Base-by-base conservation (phyloP, 2,329 filamentous ascomycete genomes). In the Clarireedia monteithiana region DNA sequence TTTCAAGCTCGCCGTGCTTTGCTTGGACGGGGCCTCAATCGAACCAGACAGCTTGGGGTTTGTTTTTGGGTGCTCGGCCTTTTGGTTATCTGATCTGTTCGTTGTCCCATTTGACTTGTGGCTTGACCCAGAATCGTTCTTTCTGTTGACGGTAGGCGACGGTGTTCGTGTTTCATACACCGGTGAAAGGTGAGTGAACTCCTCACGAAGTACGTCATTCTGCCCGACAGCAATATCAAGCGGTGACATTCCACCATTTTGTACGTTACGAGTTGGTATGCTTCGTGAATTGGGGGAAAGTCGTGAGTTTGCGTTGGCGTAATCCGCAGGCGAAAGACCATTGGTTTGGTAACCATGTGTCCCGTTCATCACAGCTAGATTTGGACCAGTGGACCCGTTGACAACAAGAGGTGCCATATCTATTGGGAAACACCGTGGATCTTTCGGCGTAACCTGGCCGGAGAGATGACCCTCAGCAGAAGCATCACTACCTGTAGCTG, bases 101-200 rank as follows among this genome's bases (percentile, higher is more conserved):
- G 49, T 17, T 38, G 57, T 20, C 38, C 63, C 51, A 50, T 61
- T 51, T 15, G 54, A 10, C 36, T 63, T 60, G 7, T 46, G 26
- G 34, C 63, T 57, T 9, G 58, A 20, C n/a, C 34, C 39, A 42
- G 70, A 61, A 27, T 83, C 81, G 50, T 77, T 72, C 48, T 77
- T 83, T 54, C 84, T 77, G 55, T 74, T 73, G 12, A 78, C 74
- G 3, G 78, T 86, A 1, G 87, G 86, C 1, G 87, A 89, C 2
- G 86, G 85, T 0, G 84, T 86, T n/a, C 80, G 77, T 5, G 81
- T 79, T 71, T 91, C 88, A 53, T 86, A 86, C 0, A 91, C 87
- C 0, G 88, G 88, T 0, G 88, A 91, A 2, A 91, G 75, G 62
- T 77, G 78, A 20, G 64, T 54, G 7, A 63, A 39, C 17, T 68